phyloP scores from a whole-genome alignment of 2,329 filamentous ascomycete genomes.

The Biscogniauxia mediterranea region DNA sequence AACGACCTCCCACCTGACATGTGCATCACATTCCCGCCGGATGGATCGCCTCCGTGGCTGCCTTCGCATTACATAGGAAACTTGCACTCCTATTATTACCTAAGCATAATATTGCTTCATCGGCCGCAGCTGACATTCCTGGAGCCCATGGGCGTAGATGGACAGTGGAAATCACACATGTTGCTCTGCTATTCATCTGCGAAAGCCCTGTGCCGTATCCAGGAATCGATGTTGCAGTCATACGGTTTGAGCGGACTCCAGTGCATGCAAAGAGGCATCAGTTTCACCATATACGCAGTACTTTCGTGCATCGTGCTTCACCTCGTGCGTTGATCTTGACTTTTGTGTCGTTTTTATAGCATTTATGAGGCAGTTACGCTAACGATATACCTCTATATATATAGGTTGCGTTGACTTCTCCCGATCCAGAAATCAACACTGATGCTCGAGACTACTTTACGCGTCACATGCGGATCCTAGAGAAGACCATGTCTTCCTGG shows the following conservation, averaged over 20 bases:
- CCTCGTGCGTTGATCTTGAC: slow-evolving; percentile 60
- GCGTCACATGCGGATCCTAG: slow-evolving; percentile 89
- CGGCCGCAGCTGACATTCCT: slow-evolving; percentile 80
- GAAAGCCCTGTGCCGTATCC: slow-evolving; percentile 79
- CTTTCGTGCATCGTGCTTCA: slow-evolving; percentile 91
- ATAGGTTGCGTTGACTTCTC: slow-evolving; percentile 88
- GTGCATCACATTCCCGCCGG: slow-evolving; percentile 71
- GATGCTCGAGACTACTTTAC: slow-evolving; percentile 89
- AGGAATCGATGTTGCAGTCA: slow-evolving; percentile 75
- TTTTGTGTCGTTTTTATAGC: slow-evolving; percentile 2
- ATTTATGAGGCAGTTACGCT: slow-evolving; percentile 7
- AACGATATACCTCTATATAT: slow-evolving; percentile 11
- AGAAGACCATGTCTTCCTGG: slow-evolving; percentile 79
- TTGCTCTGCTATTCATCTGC: slow-evolving; percentile 80
- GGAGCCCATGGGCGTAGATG: slow-evolving; percentile 67
- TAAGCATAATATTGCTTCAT: slow-evolving; percentile 82
- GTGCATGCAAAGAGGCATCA: slow-evolving; percentile 92
- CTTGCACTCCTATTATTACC: slow-evolving; percentile 83
- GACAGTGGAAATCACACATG: slow-evolving; percentile 86
- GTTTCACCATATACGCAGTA: slow-evolving; percentile 91
- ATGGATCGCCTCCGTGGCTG: slow-evolving; percentile 80
- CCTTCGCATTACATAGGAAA: slow-evolving; percentile 87
- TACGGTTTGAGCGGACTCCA: slow-evolving; percentile 79
- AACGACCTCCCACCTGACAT: slow-evolving; percentile 76
- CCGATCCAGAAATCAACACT: slow-evolving; percentile 80